Conservation (phyloP, 371 early-diverging fungal species). For the Haplosporangium sp. region DNA sequence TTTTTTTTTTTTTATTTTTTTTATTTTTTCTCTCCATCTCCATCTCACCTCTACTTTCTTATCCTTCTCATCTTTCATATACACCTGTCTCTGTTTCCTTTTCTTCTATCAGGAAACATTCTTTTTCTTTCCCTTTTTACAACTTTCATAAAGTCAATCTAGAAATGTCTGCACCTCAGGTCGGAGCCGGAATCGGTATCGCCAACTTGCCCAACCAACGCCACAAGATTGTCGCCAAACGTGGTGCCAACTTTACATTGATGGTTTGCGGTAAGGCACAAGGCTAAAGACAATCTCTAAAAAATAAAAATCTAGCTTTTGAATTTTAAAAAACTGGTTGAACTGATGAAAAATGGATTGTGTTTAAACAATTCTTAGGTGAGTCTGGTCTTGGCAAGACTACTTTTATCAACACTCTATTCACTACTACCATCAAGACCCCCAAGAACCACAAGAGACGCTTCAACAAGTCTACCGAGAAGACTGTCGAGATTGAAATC, state of each 20-base stretch:
- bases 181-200: slow-evolving; percentile 90
- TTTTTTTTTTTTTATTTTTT: neutral
- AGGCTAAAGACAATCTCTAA: neutral
- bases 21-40: slow-evolving; percentile 2
- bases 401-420: slow-evolving; percentile 91
- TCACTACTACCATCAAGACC: slow-evolving; percentile 87
- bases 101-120: neutral
- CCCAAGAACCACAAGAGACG: slow-evolving; percentile 88
- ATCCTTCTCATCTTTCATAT: slow-evolving; percentile 4
- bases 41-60: neutral
- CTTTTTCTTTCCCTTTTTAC: neutral
- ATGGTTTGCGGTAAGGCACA: slow-evolving; percentile 93
- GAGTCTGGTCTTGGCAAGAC: slow-evolving; percentile 90
- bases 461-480: slow-evolving; percentile 84
- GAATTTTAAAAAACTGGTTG: no score
- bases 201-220: slow-evolving; percentile 98
- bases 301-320: neutral
- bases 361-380: slow-evolving; percentile 32
- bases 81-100: neutral
- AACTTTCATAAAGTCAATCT: neutral
- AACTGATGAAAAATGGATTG: slow-evolving; percentile 4
- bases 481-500: slow-evolving; percentile 95
- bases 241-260: slow-evolving; percentile 94
- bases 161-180: slow-evolving; percentile 65
- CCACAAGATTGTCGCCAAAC: slow-evolving; percentile 95